Base-by-base conservation (phyloP, 1,284 basidiomycete genomes). In the Ganoderma lucidum region DNA sequence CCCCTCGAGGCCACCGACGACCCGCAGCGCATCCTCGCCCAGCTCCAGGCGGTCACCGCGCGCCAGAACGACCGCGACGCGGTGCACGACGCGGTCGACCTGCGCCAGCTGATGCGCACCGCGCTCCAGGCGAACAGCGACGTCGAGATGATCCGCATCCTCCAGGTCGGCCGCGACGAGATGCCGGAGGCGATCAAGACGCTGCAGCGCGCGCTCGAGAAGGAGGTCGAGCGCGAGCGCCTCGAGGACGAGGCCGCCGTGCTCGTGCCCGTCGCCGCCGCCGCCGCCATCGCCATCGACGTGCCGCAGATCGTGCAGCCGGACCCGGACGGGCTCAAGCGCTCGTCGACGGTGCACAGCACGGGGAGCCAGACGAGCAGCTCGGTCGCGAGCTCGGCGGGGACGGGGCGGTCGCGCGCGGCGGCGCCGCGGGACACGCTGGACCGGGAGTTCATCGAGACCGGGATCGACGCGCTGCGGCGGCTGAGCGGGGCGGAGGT, bases 101-200 rank as follows among this genome's bases (percentile, higher is more conserved):
- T 94, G 51, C 82, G 88, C 2, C 81, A 83, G 66, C 83, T 90
- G 61, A 85, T 95, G 83, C 84, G 84, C 2, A 79, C 79, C 3
- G 90, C 90, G 8, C 77, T 94, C 61, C 80, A 85, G 62, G 84
- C 86, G 6, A 85, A 83, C 56, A 89, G 81, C 75, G 93, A 94
- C 74, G 85, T 83, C 17, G 87, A 88, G 73, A 88, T 94, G 84
- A 80, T 92, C 39, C 81, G 84, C 45, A 83, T 90, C 10, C 80
- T 94, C 68, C 88, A 91, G 73, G 85, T 93, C 28, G 85, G 85
- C 44, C 83, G 86, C 70, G 86, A 88, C 60, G 91, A 94, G 78
- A 90, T 93, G 83, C 90, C 91, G 0, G 93, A 94, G 78, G 92
- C 92, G 23, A 87, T 93, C 76, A 93, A 93, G 81, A 90, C 93